A percentile compares a stretch with the other conserved stretches of the same genome.
Conservation (phyloP, 495 filamentous ascomycete species). For the Hyphodiscus hymeniophilus region DNA sequence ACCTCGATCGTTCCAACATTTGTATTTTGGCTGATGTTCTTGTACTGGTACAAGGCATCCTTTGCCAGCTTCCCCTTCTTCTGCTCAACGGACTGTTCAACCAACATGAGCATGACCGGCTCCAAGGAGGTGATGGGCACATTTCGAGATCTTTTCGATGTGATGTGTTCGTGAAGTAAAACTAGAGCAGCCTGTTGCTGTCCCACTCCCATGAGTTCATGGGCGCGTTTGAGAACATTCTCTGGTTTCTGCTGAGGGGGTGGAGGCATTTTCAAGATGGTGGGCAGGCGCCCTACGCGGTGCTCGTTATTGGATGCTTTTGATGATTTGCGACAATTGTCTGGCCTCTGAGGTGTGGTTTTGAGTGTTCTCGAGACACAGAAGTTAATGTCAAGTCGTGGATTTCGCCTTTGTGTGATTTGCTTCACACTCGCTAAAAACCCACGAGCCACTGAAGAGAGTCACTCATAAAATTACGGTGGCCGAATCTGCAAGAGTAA, state of each 20-base stretch:
- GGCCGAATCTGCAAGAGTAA: no score
- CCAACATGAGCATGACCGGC: conserved; percentile 95
- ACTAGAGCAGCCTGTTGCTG: conserved; percentile 87
- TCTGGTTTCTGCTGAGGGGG: conserved; percentile 94
- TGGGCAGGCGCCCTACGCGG: conserved; percentile 30
- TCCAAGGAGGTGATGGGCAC: conserved; percentile 93
- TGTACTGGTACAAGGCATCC: conserved; percentile 98
- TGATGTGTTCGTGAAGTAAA: conserved; percentile 98
- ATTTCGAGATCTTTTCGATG: conserved; percentile 93
- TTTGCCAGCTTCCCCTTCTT: conserved; percentile 97
- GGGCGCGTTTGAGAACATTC: conserved; percentile 96
- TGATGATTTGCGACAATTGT: no score
- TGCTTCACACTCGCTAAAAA: no score
- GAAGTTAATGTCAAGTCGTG: no score
- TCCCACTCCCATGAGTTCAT: conserved; percentile 96
- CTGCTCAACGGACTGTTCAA: conserved; percentile 92
- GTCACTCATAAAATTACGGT: no score
- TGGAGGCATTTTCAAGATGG: conserved; percentile 61
- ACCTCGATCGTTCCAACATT: conserved; percentile 98
- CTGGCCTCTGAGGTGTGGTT: no score
- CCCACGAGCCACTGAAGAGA: no score
- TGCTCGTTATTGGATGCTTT: background rate
- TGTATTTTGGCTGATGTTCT: conserved; percentile 98
- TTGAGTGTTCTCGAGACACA: no score
- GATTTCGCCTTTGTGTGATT: no score